phyloP scores from a whole-genome alignment of 2,329 filamentous ascomycete genomes.

The Ascochyta koolunga region DNA sequence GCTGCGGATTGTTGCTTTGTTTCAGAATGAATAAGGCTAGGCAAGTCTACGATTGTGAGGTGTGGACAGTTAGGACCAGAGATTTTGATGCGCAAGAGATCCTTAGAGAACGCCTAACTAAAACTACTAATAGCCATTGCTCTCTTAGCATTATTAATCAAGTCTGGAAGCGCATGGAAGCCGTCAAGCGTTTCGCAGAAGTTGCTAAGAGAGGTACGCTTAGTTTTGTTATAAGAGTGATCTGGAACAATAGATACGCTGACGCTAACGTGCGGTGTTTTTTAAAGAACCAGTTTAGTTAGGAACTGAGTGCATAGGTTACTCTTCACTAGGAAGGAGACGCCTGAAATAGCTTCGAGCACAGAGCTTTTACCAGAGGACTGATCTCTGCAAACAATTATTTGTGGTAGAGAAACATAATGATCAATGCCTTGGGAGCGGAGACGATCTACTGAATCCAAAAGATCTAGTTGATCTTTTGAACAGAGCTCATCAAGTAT shows the following conservation, averaged over 20 bases:
- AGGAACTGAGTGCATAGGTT: constrained; percentile 65
- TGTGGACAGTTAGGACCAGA: constrained; percentile 46
- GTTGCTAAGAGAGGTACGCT: constrained; percentile 21
- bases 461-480: constrained; percentile 47
- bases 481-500: neutral
- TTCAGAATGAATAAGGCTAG: constrained; percentile 57
- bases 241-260: constrained; percentile 51
- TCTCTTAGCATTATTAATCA: constrained; percentile 54
- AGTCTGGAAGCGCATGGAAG: constrained; percentile 41
- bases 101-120: constrained; percentile 26
- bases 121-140: constrained; percentile 58
- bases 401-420: constrained; percentile 44
- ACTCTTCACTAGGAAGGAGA: constrained; percentile 64
- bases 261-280: constrained; percentile 44
- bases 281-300: constrained; percentile 64
- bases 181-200: constrained; percentile 27
- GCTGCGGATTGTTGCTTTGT: constrained; percentile 52
- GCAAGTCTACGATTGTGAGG: constrained; percentile 63
- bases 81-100: constrained; percentile 39
- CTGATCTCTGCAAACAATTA: constrained; percentile 41
- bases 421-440: constrained; percentile 28
- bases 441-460: constrained; percentile 62
- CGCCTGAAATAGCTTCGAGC: constrained; percentile 52
- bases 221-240: constrained; percentile 17
- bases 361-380: constrained; percentile 41